A percentile compares a stretch with the other conserved stretches of the same genome.
Conservation (phyloP, 768 basidiomycete species). For the Chalciporus pseudorubinellus region DNA sequence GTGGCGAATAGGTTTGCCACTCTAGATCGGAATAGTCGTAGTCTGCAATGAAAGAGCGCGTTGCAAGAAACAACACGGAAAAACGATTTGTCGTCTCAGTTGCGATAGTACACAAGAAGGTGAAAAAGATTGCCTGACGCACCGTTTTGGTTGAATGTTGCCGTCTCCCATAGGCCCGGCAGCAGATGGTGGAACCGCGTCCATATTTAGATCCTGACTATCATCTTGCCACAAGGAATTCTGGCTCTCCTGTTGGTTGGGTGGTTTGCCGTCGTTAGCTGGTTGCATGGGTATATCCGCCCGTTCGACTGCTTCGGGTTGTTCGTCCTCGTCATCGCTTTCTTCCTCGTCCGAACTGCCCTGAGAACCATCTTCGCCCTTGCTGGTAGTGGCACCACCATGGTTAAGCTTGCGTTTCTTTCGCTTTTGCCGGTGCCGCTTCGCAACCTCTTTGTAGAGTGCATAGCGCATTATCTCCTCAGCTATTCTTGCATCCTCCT, state of each 20-base stretch:
- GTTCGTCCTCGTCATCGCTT: conserved; percentile 48
- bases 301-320: conserved; percentile 37
- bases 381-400: conserved; percentile 52
- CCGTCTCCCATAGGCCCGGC: conserved; percentile 39
- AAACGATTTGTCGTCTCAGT: background rate
- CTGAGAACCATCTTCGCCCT: conserved; percentile 48
- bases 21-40: conserved; percentile 76
- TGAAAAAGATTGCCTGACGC: conserved; percentile 24
- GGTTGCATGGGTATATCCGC: conserved; percentile 47
- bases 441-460: conserved; percentile 94
- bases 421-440: conserved; percentile 58
- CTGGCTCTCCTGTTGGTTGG: conserved; percentile 35
- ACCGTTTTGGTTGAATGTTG: conserved; percentile 59
- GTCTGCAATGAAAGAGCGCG: conserved; percentile 38
- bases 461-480: conserved; percentile 97
- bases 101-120: background rate
- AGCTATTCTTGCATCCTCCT: conserved; percentile 82
- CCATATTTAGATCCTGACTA: conserved; percentile 66
- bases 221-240: conserved; percentile 69
- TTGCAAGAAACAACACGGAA: background rate
- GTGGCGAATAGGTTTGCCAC: conserved; percentile 71
- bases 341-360: conserved; percentile 41
- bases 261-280: conserved; percentile 22
- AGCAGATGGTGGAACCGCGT: conserved; percentile 41
- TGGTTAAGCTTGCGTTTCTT: conserved; percentile 88